Evolutionary conservation across 768 basidiomycete species (phyloP), one percentile per base, ranked within the genome.

Genomic region (Trametes sanguinea): DNA sequence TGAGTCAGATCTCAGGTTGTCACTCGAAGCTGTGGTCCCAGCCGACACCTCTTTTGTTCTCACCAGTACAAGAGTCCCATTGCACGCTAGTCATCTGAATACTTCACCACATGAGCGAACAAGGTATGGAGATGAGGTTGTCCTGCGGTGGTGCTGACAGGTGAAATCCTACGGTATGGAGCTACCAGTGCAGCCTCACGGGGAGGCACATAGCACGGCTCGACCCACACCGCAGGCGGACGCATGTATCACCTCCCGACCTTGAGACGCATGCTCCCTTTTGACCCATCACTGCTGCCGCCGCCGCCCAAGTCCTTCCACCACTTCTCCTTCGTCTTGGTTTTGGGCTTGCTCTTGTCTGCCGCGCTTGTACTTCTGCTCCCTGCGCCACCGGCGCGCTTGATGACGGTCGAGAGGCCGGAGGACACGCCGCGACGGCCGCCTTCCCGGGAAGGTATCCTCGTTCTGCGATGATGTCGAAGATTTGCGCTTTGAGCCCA

Each of bases 371-470:
- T 37, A 40, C 44, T 37, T 37, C 35, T 37, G 35, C 61, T 42
- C 10, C 55, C 22, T 27, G 39, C 11, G 27, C 2, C 35, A 14
- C 50, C 61, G 1, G 37, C 4, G 1, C 73, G 76, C 52, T 74
- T 77, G 6, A 82, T 74, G 32, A 87, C 71, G 0, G 81, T 85
- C 13, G 82, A 82, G 51, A 87, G 68, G 2, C 87, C 86, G 0
- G 85, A 88, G 61, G 86, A 88, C 14, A 89, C 76, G 6, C 86
- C 85, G 63, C 85, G 87, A 63, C 81, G 75, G 4, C 85, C 86
- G 29, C 83, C 82, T 8, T 8, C 82, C 82, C 29, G 82, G 80
- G 63, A 77, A 80, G 14, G 50, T 27, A 11, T 67, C 40, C 17
- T 48, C 40, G 4, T 14, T 43, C n/a, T 14, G 42, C 13, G n/a